Evolutionary conservation across 495 filamentous ascomycete species (phyloP), one percentile per base, ranked within the genome.

Genomic region (Penicillium chermesinum): DNA sequence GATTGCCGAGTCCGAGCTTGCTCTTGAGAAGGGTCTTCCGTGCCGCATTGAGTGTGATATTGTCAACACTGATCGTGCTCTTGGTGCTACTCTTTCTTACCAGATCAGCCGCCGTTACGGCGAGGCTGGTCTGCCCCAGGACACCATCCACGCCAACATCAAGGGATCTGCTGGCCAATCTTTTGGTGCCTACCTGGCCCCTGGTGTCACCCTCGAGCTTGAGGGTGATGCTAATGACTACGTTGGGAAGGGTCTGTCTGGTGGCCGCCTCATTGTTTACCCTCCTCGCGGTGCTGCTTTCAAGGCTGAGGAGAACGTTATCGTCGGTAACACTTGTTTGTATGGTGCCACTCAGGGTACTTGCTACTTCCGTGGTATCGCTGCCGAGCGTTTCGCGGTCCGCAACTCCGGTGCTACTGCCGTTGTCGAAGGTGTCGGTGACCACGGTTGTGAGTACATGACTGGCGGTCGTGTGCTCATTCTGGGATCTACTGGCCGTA

Each of bases 361-460:
- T 38, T 91, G 87, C 71, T 99, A 89, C 85, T 97, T 99, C 88
- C 89, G 94, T 52, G 93, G 93, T 75, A 78, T 96, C 20, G 93
- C 93, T 57, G 93, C 93, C 22, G 93, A 99, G 76, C 89, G 93
- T 55, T 99, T 99, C 59, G 91, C 91, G 39, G 93, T 99, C 44
- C 89, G 93, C 54, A 99, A 99, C 75, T 97, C 94, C 0, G 93
- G 93, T 64, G 93, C 88, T 36, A 97, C 86, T 21, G 93, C 94
- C 22, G 88, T 99, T 53, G 91, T 97, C 54, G 93, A 99, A 72
- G 93, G 94, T 69, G 83, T 95, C 44, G 93, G 93, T 75, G 93
- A 99, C 65, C 93, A 99, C 63, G 89, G 91, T 39, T 97, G 91
- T 63, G 93, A 99, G 74, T 99, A 99, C 79, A 99, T 99, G 93